Base-by-base conservation (phyloP, 306 rosid species). In the Acmispon strigosus region DNA sequence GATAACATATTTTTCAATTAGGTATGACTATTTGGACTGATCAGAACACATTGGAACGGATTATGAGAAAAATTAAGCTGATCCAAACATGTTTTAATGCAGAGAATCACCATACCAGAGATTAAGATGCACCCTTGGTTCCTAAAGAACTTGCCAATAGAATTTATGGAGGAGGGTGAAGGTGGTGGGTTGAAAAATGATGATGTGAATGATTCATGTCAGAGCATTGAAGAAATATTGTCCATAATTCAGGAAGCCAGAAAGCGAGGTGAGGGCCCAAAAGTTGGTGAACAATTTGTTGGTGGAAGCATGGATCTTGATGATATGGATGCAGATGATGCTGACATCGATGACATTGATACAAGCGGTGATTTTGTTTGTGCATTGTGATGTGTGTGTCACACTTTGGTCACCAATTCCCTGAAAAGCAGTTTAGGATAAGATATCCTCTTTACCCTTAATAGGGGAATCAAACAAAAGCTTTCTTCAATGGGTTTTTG, bases 351-450 rank as follows among this genome's bases (percentile, higher is more conserved):
- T 67, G 99, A 94, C 45, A 56, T 87, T 9, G 98, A 94, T 60
- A 80, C 92, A 10, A 91, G 98, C 41, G 98, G 89, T 44, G 98
- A 94, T 84, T 94, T 90, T 86, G 98, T 90, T 42, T 89, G 96
- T 70, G 91, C 95, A 8, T 71, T 91, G 78, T 82, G 84, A 83
- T 32, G 5, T 67, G 61, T 19, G 42, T 77, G 51, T 32, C 8
- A 50, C 71, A 29, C 78, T 67, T 64, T 75, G 47, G 55, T 41
- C 10, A 34, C 57, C 67, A 66, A 17, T 62, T 81, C 27, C 17
- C 74, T 56, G 6, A 64, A 84, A 44, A 64, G 57, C 17, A n/a
- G 62, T 34, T 78, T 58, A 48, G 45, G 80, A 84, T 82, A 56
- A 69, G 71, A 81, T 53, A 15, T 54, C 57, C 62, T 48, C 78